phyloP scores from a whole-genome alignment of 1,284 basidiomycete species.

The Pseudozyma thailandica region DNA sequence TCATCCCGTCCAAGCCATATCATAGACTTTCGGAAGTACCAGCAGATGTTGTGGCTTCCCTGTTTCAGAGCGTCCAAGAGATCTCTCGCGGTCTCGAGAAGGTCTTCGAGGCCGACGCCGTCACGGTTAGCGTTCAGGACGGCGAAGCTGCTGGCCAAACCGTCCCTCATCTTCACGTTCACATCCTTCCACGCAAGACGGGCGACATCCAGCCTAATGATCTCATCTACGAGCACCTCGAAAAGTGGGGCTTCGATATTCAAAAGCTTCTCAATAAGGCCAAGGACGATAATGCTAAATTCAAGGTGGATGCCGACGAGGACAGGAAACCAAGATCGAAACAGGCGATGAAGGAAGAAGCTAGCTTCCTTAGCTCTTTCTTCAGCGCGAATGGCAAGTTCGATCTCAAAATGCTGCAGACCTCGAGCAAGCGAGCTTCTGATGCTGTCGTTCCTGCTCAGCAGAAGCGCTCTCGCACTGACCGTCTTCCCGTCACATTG shows the following conservation, averaged over 20 bases:
- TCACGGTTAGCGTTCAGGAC: conserved; percentile 65
- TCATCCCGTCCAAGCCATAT: conserved; percentile 57
- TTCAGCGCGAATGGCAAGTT: conserved; percentile 31
- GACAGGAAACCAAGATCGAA: conserved; percentile 52
- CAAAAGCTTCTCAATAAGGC: conserved; percentile 23
- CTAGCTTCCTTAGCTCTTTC: conserved; percentile 40
- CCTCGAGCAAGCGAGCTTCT: conserved; percentile 20
- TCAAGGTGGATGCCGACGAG: conserved; percentile 49
- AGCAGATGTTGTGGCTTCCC: conserved; percentile 28
- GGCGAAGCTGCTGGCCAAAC: conserved; percentile 59
- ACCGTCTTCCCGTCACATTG: conserved; percentile 70
- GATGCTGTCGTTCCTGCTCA: background rate
- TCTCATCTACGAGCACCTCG: conserved; percentile 52
- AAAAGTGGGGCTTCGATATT: conserved; percentile 54
- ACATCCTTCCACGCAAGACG: conserved; percentile 61
- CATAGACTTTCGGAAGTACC: conserved; percentile 54
- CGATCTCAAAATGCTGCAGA: conserved; percentile 11
- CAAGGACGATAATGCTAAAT: conserved; percentile 1
- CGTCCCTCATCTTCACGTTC: conserved; percentile 64
- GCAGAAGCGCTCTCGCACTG: conserved; percentile 29
- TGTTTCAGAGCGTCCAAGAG: conserved; percentile 61
- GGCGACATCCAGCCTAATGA: conserved; percentile 65
- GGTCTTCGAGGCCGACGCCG: conserved; percentile 52
- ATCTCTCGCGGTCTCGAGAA: conserved; percentile 53
- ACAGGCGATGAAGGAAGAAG: conserved; percentile 59